These are phyloP conservation scores for Enterocytospora artemiae DNA, from an alignment of 371 early-diverging fungal species.

Conservation along the genomic window DNA sequence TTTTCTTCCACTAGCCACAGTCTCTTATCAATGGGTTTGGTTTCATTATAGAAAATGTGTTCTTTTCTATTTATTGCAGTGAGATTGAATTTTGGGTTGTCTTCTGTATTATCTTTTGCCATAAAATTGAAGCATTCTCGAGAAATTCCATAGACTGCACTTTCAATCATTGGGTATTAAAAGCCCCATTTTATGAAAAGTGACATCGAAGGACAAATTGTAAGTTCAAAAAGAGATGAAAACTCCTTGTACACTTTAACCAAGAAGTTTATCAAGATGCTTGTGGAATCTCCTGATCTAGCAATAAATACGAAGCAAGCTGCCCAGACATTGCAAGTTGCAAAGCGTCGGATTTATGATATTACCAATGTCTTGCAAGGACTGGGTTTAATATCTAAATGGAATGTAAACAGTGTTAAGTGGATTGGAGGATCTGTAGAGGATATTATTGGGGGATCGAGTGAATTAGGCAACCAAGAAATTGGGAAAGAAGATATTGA, in stretches of 20 bases:
- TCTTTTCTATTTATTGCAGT: no score
- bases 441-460: slow-evolving; percentile 2
- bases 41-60: no score
- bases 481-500: slow-evolving; percentile 20
- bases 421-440: slow-evolving; percentile 60
- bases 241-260: slow-evolving; percentile 66
- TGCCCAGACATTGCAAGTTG: slow-evolving; percentile 63
- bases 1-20: no score
- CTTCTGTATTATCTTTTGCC: no score
- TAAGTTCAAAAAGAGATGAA: slow-evolving; percentile 53
- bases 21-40: no score
- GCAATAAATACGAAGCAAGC: slow-evolving; percentile 66
- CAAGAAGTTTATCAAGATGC: slow-evolving; percentile 64
- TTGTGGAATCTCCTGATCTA: slow-evolving; percentile 62
- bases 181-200: slow-evolving; percentile 2
- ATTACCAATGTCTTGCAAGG: slow-evolving; percentile 74
- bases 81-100: no score
- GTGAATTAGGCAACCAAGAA: neutral
- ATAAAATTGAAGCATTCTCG: neutral
- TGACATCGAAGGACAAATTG: neutral
- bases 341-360: slow-evolving; percentile 72
- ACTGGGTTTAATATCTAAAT: slow-evolving; percentile 66
- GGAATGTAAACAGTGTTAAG: slow-evolving; percentile 67
- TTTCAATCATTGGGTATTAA: slow-evolving; percentile 24
- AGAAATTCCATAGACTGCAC: slow-evolving; percentile 14